Conservation (phyloP, 1,284 basidiomycete genomes). For the Ceratobasidium sp. region DNA sequence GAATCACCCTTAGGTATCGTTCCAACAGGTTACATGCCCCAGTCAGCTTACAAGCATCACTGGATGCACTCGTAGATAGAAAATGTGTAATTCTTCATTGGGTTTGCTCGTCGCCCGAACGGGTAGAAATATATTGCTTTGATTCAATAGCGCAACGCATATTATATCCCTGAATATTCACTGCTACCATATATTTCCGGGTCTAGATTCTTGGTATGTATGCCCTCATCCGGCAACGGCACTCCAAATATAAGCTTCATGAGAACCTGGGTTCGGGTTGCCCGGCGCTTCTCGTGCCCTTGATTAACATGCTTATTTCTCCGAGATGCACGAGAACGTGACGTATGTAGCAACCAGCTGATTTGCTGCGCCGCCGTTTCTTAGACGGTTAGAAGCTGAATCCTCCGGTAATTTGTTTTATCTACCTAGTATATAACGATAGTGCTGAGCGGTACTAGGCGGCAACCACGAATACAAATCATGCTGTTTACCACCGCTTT, state of each 20-base stretch:
- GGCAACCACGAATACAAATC: neutral
- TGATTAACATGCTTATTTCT: too few species aligned
- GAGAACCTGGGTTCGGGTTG: neutral
- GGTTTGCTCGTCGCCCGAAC: too few species aligned
- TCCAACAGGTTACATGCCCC: conserved; percentile 17
- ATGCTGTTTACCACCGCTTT: conserved; percentile 1
- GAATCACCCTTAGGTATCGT: neutral
- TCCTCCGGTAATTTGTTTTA: too few species aligned
- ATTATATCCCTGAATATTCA: too few species aligned
- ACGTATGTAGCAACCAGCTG: neutral
- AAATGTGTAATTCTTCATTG: neutral
- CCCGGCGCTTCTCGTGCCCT: neutral
- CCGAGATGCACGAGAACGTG: neutral
- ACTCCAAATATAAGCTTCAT: neutral
- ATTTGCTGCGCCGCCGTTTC: neutral
- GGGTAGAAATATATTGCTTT: too few species aligned
- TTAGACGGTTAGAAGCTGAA: neutral
- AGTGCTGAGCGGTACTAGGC: neutral
- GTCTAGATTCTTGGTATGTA: too few species aligned
- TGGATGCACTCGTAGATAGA: conserved; percentile 14
- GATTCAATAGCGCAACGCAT: too few species aligned
- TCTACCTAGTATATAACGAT: neutral
- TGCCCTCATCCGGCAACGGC: too few species aligned
- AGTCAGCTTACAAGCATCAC: conserved; percentile 27
- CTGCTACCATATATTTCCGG: too few species aligned